Percentiles rank a stretch among this genome's conserved stretches.
These are phyloP conservation scores for Neonectria hederae DNA, from an alignment of 2,329 filamentous ascomycete species.

Conservation along the genomic window DNA sequence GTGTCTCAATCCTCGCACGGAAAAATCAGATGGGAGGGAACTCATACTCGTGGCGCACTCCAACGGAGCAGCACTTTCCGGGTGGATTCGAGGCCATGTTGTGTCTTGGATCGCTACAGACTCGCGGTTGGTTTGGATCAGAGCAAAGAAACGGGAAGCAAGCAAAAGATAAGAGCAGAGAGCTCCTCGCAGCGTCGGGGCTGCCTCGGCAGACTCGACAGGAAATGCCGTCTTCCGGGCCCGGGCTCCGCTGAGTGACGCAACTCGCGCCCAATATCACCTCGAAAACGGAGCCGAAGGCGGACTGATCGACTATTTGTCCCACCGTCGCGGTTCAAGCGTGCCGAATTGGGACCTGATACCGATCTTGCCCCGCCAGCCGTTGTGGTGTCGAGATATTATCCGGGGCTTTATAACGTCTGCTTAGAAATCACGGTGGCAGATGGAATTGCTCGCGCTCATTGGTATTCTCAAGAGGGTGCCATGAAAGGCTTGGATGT, in stretches of 20 bases:
- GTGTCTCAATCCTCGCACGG: background rate
- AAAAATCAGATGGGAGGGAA: background rate
- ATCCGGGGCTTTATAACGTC: background rate
- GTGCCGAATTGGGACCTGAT: background rate
- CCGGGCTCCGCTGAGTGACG: constrained; percentile 29
- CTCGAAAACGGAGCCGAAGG: constrained; percentile 11
- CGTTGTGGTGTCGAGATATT: background rate
- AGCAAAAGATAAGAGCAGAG: background rate
- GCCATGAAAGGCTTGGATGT: background rate
- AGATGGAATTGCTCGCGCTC: constrained; percentile 9
- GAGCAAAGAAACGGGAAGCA: background rate
- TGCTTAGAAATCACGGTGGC: constrained; percentile 26
- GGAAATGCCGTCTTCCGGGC: constrained; percentile 19
- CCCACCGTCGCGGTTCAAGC: background rate
- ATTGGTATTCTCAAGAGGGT: constrained; percentile 1
- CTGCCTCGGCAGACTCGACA: constrained; percentile 23
- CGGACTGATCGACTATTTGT: background rate
- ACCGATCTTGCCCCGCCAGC: constrained; percentile 21
- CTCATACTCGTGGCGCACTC: constrained; percentile 63
- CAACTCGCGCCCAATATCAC: constrained; percentile 24
- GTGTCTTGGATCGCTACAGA: background rate
- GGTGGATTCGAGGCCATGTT: constrained; percentile 65
- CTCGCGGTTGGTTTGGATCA: background rate
- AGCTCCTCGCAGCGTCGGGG: background rate
- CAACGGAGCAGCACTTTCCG: constrained; percentile 61